phyloP scores from a whole-genome alignment of 2,329 filamentous ascomycete species.

The Thelonectria rubi region DNA sequence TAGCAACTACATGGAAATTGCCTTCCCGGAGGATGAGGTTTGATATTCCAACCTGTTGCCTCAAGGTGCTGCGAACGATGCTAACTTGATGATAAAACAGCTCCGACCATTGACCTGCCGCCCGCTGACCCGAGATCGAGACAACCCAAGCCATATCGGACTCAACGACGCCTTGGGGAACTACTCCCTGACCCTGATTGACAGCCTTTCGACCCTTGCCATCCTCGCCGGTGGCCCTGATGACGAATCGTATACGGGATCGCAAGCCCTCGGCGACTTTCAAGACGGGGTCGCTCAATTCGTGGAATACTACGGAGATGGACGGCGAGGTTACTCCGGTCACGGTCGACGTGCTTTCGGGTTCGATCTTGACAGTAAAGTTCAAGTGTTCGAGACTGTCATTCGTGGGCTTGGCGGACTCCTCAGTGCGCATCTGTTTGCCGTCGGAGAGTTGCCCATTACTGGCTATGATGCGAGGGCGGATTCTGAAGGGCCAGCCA shows the following conservation, averaged over 20 bases:
- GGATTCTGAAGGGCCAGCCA: slow-evolving; percentile 34
- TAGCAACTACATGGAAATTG: slow-evolving; percentile 92
- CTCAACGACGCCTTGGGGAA: slow-evolving; percentile 97
- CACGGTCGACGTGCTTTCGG: slow-evolving; percentile 78
- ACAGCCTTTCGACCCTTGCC: slow-evolving; percentile 92
- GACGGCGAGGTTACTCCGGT: slow-evolving; percentile 72
- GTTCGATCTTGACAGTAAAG: slow-evolving; percentile 96
- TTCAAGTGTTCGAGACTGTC: slow-evolving; percentile 98
- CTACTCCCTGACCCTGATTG: slow-evolving; percentile 94
- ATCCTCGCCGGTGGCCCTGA: slow-evolving; percentile 82
- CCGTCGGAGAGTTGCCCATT: slow-evolving; percentile 89
- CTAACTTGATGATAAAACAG: slow-evolving; percentile 51
- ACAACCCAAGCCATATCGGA: slow-evolving; percentile 82
- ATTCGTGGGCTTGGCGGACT: slow-evolving; percentile 92
- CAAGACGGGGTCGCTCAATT: slow-evolving; percentile 81
- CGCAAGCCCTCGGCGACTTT: slow-evolving; percentile 73
- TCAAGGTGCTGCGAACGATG: slow-evolving; percentile 7
- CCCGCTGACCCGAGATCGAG: slow-evolving; percentile 83
- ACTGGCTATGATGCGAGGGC: slow-evolving; percentile 72
- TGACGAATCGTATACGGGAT: slow-evolving; percentile 48
- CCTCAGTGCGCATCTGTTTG: slow-evolving; percentile 92
- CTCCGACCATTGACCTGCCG: slow-evolving; percentile 85
- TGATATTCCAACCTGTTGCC: neutral
- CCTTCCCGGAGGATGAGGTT: slow-evolving; percentile 94
- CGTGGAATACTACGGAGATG: slow-evolving; percentile 88